phyloP scores from a whole-genome alignment of 768 basidiomycete genomes.

The Porpolomopsis calyptriformis region DNA sequence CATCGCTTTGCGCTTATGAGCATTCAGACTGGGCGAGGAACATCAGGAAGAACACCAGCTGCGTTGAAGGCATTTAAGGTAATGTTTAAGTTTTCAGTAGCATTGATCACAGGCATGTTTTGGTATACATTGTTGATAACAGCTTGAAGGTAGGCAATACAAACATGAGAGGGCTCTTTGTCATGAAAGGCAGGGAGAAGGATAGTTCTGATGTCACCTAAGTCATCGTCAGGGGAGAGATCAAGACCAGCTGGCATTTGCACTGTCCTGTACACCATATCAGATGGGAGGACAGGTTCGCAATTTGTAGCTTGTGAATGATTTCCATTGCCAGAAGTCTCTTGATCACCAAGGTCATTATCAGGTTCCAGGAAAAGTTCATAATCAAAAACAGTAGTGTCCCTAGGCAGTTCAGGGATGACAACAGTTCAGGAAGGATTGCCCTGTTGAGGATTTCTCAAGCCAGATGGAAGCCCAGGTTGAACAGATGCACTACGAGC shows the following conservation, averaged over 20 bases:
- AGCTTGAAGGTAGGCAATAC: conserved; percentile 12
- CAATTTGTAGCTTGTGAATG: neutral
- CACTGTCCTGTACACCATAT: neutral
- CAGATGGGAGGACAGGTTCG: neutral
- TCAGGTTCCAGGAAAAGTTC: neutral
- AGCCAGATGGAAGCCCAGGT: neutral
- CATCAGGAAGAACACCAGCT: conserved; percentile 6
- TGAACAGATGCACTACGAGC: neutral
- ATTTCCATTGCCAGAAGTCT: neutral
- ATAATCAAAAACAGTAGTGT: neutral
- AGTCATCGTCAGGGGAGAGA: neutral
- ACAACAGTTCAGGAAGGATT: neutral
- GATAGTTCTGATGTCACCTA: too few relatives aligned
- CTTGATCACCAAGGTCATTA: neutral
- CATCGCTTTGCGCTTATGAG: conserved; percentile 11
- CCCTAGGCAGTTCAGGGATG: neutral
- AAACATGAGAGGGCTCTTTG: conserved; percentile 6
- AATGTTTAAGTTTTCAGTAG: conserved; percentile 7
- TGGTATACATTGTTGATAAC: conserved; percentile 11
- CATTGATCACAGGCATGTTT: conserved; percentile 7
- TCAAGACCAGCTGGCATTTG: neutral
- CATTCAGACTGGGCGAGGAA: conserved; percentile 6
- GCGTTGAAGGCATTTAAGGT: conserved; percentile 5
- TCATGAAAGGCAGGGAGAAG: neutral
- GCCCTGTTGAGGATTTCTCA: neutral